A percentile compares a stretch with the other conserved stretches of the same genome.
phyloP scores from a whole-genome alignment of 106 monocot species.

The Cymbidium sinense region DNA sequence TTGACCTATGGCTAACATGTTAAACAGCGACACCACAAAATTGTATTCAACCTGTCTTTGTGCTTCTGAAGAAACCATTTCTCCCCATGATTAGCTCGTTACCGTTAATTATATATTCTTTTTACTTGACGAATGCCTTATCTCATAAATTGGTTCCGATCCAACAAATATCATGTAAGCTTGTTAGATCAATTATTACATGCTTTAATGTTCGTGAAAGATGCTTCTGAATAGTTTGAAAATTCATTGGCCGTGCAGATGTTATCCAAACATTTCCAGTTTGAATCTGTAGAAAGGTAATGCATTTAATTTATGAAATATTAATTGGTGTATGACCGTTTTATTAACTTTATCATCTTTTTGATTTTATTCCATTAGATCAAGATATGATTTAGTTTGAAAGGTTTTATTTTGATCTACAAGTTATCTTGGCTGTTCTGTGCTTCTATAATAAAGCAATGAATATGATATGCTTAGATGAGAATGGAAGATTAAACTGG shows the following conservation, averaged over 20 bases:
- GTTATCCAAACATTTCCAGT: conserved; percentile 1
- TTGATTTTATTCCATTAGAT: neutral
- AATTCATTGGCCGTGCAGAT: conserved; percentile 6
- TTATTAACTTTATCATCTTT: neutral
- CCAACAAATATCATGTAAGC: neutral
- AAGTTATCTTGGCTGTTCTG: neutral
- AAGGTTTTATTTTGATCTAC: neutral
- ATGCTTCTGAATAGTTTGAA: conserved; percentile 2
- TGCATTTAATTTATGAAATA: neutral
- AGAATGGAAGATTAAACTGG: neutral
- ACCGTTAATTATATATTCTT: neutral
- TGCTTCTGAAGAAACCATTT: neutral
- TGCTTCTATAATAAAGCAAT: neutral
- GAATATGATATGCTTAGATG: neutral
- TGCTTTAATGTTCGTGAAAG: neutral
- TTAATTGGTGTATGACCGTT: neutral
- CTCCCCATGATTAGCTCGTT: neutral
- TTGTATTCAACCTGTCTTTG: too few relatives aligned
- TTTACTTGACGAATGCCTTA: neutral
- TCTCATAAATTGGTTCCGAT: neutral
- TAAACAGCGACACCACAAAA: too few relatives aligned
- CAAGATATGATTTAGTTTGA: neutral
- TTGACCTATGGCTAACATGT: too few relatives aligned
- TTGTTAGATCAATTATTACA: neutral
- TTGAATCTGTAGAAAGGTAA: conserved; percentile 7